phyloP scores from a whole-genome alignment of 1,139 yeast species.

The Arxiozyma slooffiae region DNA sequence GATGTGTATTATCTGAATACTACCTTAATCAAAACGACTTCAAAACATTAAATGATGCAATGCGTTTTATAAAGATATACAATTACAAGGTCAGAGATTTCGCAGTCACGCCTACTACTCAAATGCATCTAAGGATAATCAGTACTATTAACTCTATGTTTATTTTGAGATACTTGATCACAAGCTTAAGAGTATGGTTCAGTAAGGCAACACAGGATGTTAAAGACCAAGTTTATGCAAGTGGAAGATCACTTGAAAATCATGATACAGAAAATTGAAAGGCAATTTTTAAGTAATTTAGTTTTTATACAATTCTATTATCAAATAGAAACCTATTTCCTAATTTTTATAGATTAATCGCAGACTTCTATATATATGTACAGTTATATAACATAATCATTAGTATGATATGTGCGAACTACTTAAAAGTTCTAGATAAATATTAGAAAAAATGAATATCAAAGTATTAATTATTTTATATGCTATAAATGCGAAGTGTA shows the following conservation, averaged over 20 bases:
- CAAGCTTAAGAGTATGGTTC: slow-evolving; percentile 13
- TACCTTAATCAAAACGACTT: not conserved
- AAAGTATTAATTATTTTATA: not conserved
- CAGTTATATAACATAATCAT: not conserved
- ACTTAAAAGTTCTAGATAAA: not conserved
- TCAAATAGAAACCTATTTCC: not conserved
- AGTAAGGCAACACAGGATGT: slow-evolving; percentile 34
- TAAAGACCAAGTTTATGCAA: slow-evolving; percentile 51
- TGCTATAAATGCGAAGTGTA: slow-evolving; percentile 1
- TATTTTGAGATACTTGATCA: slow-evolving; percentile 1
- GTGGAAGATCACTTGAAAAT: slow-evolving; percentile 54
- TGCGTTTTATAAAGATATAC: not conserved
- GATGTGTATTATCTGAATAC: slow-evolving; percentile 1
- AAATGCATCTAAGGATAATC: not conserved
- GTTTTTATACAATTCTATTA: not conserved
- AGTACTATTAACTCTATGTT: not conserved
- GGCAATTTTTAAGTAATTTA: not conserved
- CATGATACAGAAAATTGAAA: slow-evolving; percentile 21
- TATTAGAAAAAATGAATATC: not conserved
- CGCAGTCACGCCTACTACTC: not conserved
- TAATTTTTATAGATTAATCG: too few species aligned
- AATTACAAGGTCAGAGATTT: not conserved
- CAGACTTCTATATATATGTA: not conserved
- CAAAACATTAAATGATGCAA: not conserved
- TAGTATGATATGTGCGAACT: not conserved